Evolutionary conservation across 805 yeast genomes (phyloP).

Genomic region (Pichia cephalocereana): DNA sequence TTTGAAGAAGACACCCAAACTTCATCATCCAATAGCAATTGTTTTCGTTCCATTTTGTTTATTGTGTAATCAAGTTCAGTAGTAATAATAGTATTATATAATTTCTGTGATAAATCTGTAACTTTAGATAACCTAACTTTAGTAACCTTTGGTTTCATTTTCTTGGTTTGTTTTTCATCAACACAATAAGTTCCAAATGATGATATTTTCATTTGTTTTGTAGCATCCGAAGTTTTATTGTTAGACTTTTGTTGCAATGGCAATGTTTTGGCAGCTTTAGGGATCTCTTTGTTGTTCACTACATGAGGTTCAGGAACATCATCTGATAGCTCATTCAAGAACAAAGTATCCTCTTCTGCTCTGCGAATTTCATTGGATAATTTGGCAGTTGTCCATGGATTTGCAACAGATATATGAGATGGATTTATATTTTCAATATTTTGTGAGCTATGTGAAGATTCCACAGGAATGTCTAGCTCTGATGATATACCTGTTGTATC

Average conservation of each 20-base stretch:
- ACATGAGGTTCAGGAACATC: no score
- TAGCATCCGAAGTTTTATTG: no score
- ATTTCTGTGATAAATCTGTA: constrained; percentile 5
- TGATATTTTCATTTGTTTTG: constrained; percentile 1
- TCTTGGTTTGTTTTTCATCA: not conserved
- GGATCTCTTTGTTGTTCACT: no score
- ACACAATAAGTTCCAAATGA: constrained; percentile 2
- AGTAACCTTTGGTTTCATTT: not conserved
- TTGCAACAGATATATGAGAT: constrained; percentile 11
- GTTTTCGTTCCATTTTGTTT: not conserved
- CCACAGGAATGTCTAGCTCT: not conserved
- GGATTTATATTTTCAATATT: not conserved
- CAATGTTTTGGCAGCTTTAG: no score
- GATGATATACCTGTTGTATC: constrained; percentile 5
- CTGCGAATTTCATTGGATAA: not conserved
- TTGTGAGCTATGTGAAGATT: not conserved
- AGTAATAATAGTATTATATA: not conserved
- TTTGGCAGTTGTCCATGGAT: constrained; percentile 14
- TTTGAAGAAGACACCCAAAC: constrained; percentile 8
- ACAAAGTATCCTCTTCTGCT: not conserved
- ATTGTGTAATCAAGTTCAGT: not conserved
- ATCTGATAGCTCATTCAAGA: no score
- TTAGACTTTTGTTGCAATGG: no score
- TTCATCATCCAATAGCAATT: constrained; percentile 1
- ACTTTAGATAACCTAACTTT: not conserved